Evolutionary conservation across 1,139 yeast species (phyloP), one percentile per base, ranked within the genome.

Genomic region (Tardiomyces blankii): DNA sequence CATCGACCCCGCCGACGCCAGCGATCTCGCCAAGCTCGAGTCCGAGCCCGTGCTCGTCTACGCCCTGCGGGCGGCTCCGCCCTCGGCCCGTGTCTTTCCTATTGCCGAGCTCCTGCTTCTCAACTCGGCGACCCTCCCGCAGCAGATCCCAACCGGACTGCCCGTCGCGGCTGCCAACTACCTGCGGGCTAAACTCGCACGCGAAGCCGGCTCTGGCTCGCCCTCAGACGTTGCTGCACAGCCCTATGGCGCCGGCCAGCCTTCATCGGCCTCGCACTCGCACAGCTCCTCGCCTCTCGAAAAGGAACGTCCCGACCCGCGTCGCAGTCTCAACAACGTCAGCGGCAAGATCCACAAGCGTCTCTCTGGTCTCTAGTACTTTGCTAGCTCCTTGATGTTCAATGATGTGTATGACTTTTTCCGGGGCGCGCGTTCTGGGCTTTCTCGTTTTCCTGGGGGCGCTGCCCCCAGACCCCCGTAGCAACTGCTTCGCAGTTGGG

Each of bases 101-200:
- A 66, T 84, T 19, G 78, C 95, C 0, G 96, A 88, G 58, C 67
- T 86, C 38, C 66, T 89, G 13, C 56, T 82, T 2, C 70, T 83
- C 50, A 84, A 85, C 60, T 67, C 70, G n/a, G 39, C 18, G 11
- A 8, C 39, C 9, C 39, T 35, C 19, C 39, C 39, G 3, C 11
- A 14, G 13, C 11, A 8, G n/a, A 9, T 13, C 12, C 19, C 18
- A 4, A 12, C 13, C 21, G 39, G 39, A 12, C 39, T 35, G 4
- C n/a, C 39, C 12, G n/a, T 9, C 19, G 39, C 11, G 39, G 39
- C 39, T 9, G 19, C 11, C 13, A 16, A n/a, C 21, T 35, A 35
- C 19, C 21, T 35, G 39, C 11, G n/a, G 19, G 19, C 6, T 14
- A 35, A 35, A 19, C 11, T 35, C 9, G 18, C 39, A 3, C 19